These are phyloP conservation scores for Magnusiomyces starmeri DNA, from an alignment of 1,139 yeast genomes.

Conservation along the genomic window DNA sequence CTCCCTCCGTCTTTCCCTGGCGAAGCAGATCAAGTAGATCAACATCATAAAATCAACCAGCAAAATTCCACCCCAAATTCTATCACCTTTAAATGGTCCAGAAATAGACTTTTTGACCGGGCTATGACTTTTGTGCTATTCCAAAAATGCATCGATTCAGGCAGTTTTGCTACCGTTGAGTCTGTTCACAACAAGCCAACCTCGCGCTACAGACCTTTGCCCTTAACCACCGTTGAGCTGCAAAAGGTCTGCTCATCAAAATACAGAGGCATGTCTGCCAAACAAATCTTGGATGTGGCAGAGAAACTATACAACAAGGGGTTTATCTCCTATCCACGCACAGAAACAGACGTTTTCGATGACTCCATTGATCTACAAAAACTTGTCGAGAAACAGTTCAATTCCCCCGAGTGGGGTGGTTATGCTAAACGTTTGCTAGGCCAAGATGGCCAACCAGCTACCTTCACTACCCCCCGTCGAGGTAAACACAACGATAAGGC, in stretches of 20 bases:
- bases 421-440: slow-evolving; percentile 37
- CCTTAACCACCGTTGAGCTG: slow-evolving; percentile 90
- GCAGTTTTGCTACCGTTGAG: slow-evolving; percentile 42
- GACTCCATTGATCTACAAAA: slow-evolving; percentile 58
- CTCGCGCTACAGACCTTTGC: slow-evolving; percentile 73
- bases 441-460: background rate
- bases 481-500: slow-evolving; percentile 91
- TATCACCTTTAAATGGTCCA: slow-evolving; percentile 51
- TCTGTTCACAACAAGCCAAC: slow-evolving; percentile 57
- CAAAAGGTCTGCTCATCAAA: slow-evolving; percentile 73
- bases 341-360: slow-evolving; percentile 91
- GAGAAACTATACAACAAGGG: slow-evolving; percentile 83
- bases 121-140: slow-evolving; percentile 54
- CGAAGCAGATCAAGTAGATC: slow-evolving; percentile 18
- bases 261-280: slow-evolving; percentile 71
- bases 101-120: slow-evolving; percentile 67
- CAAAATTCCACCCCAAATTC: slow-evolving; percentile 3
- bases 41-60: too few relatives aligned
- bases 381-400: slow-evolving; percentile 54
- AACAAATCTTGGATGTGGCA: slow-evolving; percentile 67
- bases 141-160: slow-evolving; percentile 51
- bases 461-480: slow-evolving; percentile 55
- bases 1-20: slow-evolving; percentile 29
- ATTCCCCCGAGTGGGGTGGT: slow-evolving; percentile 41
- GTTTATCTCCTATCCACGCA: slow-evolving; percentile 88